Conservation (phyloP, 2,329 filamentous ascomycete genomes). For the Arthrobotrys musiformis region DNA sequence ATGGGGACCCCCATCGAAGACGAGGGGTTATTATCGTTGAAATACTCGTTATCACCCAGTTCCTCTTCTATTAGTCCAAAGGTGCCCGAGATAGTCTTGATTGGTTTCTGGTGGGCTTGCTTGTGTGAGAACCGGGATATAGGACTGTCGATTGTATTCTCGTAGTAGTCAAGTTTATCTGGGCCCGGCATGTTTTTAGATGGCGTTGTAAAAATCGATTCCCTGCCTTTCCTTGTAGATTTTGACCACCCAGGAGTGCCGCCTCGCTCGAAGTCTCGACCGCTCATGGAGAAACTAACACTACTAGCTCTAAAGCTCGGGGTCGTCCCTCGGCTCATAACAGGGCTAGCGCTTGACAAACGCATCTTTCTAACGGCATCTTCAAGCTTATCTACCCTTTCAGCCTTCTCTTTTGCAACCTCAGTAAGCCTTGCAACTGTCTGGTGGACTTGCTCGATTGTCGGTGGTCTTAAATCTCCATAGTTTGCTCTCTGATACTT, state of each 20-base stretch:
- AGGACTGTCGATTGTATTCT: conserved; percentile 46
- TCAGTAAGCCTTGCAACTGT: conserved; percentile 45
- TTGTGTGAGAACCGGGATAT: conserved; percentile 33
- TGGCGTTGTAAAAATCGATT: conserved; percentile 21
- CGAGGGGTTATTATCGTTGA: conserved; percentile 37
- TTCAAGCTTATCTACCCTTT: conserved; percentile 43
- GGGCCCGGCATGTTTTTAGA: conserved; percentile 45
- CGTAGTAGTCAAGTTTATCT: conserved; percentile 54
- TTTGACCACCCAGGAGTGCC: conserved; percentile 34
- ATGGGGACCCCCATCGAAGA: conserved; percentile 44
- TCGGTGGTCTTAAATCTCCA: conserved; percentile 48
- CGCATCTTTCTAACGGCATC: conserved; percentile 49
- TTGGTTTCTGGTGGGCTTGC: conserved; percentile 2
- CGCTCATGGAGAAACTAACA: conserved; percentile 32
- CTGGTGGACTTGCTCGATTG: conserved; percentile 48
- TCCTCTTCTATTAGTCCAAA: conserved; percentile 52
- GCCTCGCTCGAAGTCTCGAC: conserved; percentile 31
- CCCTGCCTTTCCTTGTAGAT: conserved; percentile 36
- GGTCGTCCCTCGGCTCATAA: conserved; percentile 52
- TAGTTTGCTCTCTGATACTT: conserved; percentile 48
- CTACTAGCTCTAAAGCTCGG: conserved; percentile 51
- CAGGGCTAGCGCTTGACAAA: conserved; percentile 44
- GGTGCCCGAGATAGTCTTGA: conserved; percentile 24
- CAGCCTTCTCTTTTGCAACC: conserved; percentile 45
- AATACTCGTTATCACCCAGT: conserved; percentile 49